A percentile compares a stretch with the other conserved stretches of the same genome.
These are phyloP conservation scores for Pythium guiyangense DNA, from an alignment of 352 stramenopile species.

Conservation along the genomic window DNA sequence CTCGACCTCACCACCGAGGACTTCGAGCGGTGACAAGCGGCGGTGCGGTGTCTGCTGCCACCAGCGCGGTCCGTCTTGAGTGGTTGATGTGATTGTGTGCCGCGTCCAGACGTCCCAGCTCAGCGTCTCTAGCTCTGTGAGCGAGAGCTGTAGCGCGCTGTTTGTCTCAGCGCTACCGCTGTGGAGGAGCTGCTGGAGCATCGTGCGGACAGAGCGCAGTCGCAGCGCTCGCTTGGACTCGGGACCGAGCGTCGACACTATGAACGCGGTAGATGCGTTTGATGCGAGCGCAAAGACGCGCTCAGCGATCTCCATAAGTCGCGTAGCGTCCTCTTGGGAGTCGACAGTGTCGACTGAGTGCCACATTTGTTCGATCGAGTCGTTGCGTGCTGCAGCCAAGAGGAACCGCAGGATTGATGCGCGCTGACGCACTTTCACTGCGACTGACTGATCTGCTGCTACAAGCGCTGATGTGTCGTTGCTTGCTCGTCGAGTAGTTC, in stretches of 20 bases:
- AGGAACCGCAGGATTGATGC: conserved; percentile 25
- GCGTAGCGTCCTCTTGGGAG: not conserved
- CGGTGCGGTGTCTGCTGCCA: conserved; percentile 15
- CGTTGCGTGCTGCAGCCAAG: not conserved
- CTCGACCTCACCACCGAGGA: conserved; percentile 68
- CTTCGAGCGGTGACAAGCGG: conserved; percentile 25
- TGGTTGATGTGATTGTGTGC: not conserved
- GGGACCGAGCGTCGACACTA: conserved; percentile 17
- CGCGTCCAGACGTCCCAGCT: conserved; percentile 18
- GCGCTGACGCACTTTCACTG: conserved; percentile 11
- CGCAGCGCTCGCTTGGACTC: conserved; percentile 32
- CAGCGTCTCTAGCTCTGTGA: conserved; percentile 28
- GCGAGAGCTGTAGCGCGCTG: not conserved
- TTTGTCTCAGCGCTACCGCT: not conserved
- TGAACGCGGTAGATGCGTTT: conserved; percentile 6
- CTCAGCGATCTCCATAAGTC: conserved; percentile 6
- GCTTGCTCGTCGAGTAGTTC: not conserved
- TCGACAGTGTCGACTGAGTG: too few relatives aligned
- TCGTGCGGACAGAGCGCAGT: conserved; percentile 21
- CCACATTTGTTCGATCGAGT: not conserved
- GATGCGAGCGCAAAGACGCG: conserved; percentile 26
- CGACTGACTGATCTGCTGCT: not conserved
- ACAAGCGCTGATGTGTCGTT: not conserved
- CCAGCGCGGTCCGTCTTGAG: conserved; percentile 8
- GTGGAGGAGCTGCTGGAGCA: conserved; percentile 17